A percentile compares a stretch with the other conserved stretches of the same genome.
These are phyloP conservation scores for Acorus gramineus DNA, from an alignment of 106 monocot species.

Conservation along the genomic window DNA sequence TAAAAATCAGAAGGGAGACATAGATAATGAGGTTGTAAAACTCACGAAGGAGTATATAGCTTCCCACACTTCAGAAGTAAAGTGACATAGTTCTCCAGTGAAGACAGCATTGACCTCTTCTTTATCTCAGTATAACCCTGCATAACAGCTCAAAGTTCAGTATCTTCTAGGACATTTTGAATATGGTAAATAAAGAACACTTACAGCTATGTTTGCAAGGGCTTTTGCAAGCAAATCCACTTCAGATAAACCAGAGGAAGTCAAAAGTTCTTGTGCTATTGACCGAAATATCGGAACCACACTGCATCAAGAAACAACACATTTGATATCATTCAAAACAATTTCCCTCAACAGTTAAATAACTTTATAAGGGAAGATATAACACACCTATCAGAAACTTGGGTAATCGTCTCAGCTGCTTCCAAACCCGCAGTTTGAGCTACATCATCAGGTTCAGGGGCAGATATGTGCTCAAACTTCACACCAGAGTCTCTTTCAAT, in stretches of 20 bases:
- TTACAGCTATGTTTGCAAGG: slow-evolving; percentile 90
- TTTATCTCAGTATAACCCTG: slow-evolving; percentile 92
- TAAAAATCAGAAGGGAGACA: neutral
- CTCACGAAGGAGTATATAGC: slow-evolving; percentile 72
- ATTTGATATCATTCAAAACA: too few species aligned
- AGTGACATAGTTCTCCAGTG: slow-evolving; percentile 73
- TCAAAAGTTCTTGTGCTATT: slow-evolving; percentile 77
- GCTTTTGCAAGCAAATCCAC: slow-evolving; percentile 95
- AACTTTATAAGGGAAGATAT: neutral
- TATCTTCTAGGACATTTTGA: neutral
- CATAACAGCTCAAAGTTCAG: slow-evolving; percentile 2
- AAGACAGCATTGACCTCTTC: slow-evolving; percentile 78
- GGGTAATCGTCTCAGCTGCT: slow-evolving; percentile 67
- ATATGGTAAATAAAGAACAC: slow-evolving; percentile 5
- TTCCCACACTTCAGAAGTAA: slow-evolving; percentile 66
- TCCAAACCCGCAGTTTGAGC: slow-evolving; percentile 74
- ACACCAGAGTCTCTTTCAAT: slow-evolving; percentile 92
- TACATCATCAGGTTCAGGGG: slow-evolving; percentile 86
- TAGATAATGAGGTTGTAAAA: neutral
- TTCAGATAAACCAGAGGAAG: slow-evolving; percentile 55
- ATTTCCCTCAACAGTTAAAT: too few species aligned
- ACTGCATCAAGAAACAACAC: slow-evolving; percentile 29
- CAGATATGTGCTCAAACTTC: slow-evolving; percentile 88
- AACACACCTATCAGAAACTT: slow-evolving; percentile 67
- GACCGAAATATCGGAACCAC: slow-evolving; percentile 69